These are phyloP conservation scores for Backusella sp. DNA, from an alignment of 192 early-diverging fungal genomes.

Conservation along the genomic window DNA sequence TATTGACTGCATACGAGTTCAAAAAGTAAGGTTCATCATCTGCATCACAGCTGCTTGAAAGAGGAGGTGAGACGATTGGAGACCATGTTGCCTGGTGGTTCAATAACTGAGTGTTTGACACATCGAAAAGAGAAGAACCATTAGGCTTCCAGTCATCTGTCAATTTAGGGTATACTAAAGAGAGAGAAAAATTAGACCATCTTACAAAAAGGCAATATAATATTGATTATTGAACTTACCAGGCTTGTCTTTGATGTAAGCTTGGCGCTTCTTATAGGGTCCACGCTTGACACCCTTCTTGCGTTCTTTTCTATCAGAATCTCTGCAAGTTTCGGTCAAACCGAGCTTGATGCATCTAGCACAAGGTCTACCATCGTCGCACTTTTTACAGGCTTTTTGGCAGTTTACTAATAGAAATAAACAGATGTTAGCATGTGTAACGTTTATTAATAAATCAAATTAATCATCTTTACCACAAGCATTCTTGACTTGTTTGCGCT, in stretches of 20 bases:
- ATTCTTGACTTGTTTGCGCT: constrained; percentile 84
- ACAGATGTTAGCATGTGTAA: neutral
- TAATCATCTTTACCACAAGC: constrained; percentile 68
- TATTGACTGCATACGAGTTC: neutral
- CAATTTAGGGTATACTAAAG: constrained; percentile 14
- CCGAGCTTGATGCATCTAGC: constrained; percentile 74
- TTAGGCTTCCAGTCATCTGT: constrained; percentile 2
- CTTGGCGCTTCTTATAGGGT: constrained; percentile 68
- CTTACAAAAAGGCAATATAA: neutral
- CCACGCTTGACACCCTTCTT: constrained; percentile 84
- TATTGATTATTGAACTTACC: neutral
- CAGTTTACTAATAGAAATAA: constrained; percentile 62
- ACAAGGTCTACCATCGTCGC: constrained; percentile 83
- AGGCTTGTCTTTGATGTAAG: constrained; percentile 12
- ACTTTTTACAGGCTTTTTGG: constrained; percentile 90
- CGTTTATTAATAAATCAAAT: constrained; percentile 4
- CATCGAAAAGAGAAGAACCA: neutral
- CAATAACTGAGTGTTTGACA: constrained; percentile 10
- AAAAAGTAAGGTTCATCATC: constrained; percentile 1
- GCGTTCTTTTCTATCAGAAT: constrained; percentile 79
- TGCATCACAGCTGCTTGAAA: neutral
- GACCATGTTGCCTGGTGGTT: neutral
- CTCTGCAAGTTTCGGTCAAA: constrained; percentile 63
- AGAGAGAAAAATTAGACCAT: neutral
- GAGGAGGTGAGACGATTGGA: constrained; percentile 6